These are phyloP conservation scores for Apophysomyces variabilis DNA, from an alignment of 371 early-diverging fungal species.

Conservation along the genomic window DNA sequence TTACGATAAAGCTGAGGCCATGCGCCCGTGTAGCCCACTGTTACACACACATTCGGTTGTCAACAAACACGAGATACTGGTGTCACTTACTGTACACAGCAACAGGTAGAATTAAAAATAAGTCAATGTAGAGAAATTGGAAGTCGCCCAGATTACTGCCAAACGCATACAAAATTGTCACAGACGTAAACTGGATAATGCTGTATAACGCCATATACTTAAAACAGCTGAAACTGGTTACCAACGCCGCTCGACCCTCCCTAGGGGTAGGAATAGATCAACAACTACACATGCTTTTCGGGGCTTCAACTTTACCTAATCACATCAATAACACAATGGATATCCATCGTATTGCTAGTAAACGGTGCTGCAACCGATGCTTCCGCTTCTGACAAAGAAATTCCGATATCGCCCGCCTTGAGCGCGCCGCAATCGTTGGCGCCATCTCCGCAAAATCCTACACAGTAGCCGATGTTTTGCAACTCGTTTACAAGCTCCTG, in stretches of 20 bases:
- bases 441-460: constrained; percentile 99
- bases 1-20: constrained; percentile 72
- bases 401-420: constrained; percentile 97
- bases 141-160: constrained; percentile 90
- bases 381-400: constrained; percentile 97
- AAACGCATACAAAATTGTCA: constrained; percentile 86
- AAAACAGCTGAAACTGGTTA: constrained; percentile 97
- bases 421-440: constrained; percentile 99
- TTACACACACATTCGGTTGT: constrained; percentile 6
- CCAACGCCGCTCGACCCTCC: constrained; percentile 98
- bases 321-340: constrained; percentile 90
- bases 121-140: constrained; percentile 92
- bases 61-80: constrained; percentile 1
- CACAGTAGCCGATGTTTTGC: constrained; percentile 89
- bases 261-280: constrained; percentile 37
- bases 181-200: constrained; percentile 90
- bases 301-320: constrained; percentile 63
- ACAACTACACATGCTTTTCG: background rate
- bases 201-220: constrained; percentile 96
- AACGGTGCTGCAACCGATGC: constrained; percentile 98
- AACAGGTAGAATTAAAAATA: constrained; percentile 89
- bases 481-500: constrained; percentile 89
- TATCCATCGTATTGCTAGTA: constrained; percentile 86
- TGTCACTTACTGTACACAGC: constrained; percentile 75
- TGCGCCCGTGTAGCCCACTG: constrained; percentile 87